phyloP scores from a whole-genome alignment of 495 filamentous ascomycete species.

The Platismatia glauca region DNA sequence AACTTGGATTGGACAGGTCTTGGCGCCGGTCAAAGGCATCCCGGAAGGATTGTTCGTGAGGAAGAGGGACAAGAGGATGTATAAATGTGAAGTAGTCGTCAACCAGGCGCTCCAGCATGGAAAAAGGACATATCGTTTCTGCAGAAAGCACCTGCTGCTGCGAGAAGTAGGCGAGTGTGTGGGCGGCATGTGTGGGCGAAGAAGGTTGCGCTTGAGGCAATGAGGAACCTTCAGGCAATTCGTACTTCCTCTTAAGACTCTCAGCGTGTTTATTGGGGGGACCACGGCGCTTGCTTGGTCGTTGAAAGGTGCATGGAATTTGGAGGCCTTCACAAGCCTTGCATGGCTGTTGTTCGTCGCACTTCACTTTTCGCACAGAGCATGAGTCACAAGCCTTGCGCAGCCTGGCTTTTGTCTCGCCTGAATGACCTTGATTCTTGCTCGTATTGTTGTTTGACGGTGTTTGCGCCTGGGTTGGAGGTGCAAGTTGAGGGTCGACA shows the following conservation, averaged over 20 bases:
- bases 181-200: conserved; percentile 32
- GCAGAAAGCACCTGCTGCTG: conserved; percentile 41
- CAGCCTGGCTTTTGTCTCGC: conserved; percentile 35
- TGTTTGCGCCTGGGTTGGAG: conserved; percentile 4
- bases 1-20: conserved; percentile 57
- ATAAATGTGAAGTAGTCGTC: conserved; percentile 90
- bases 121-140: conserved; percentile 66
- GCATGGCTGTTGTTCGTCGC: conserved; percentile 74
- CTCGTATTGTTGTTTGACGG: conserved; percentile 4
- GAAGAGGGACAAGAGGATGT: conserved; percentile 76
- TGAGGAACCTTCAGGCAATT: conserved; percentile 26
- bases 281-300: conserved; percentile 70
- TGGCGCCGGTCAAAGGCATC: conserved; percentile 59
- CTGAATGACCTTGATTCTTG: conserved; percentile 1
- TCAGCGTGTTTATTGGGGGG: conserved; percentile 82
- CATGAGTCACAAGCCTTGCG: conserved; percentile 80
- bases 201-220: conserved; percentile 27
- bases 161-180: conserved; percentile 37
- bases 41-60: conserved; percentile 79
- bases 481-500: conserved; percentile 14
- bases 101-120: conserved; percentile 57
- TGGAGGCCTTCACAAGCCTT: conserved; percentile 67
- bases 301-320: conserved; percentile 75
- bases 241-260: conserved; percentile 60
- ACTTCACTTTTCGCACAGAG: conserved; percentile 82